Evolutionary conservation across 495 filamentous ascomycete species (phyloP).

Genomic region (Aspergillus campestris): DNA sequence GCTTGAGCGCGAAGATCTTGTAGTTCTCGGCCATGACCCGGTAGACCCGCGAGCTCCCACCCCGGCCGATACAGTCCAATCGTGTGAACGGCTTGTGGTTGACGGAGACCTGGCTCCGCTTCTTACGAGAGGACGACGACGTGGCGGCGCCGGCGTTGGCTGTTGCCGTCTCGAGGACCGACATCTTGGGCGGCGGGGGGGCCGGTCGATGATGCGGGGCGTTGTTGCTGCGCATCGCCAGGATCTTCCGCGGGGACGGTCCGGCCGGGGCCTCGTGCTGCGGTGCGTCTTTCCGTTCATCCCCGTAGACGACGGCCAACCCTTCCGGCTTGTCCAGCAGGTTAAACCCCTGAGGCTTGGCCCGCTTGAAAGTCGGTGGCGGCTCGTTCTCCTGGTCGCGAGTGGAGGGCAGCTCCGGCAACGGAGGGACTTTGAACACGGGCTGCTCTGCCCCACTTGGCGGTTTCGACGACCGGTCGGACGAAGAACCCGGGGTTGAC

Average conservation of each 20-base stretch:
- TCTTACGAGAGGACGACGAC: conserved; percentile 59
- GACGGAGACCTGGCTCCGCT: conserved; percentile 69
- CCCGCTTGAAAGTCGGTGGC: conserved; percentile 64
- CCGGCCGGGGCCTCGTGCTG: conserved; percentile 30
- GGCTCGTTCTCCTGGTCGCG: conserved; percentile 78
- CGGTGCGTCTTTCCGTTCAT: conserved; percentile 33
- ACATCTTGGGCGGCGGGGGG: conserved; percentile 91
- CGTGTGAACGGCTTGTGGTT: conserved; percentile 88
- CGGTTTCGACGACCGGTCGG: conserved; percentile 32
- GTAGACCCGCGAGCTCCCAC: conserved; percentile 89
- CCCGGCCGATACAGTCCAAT: conserved; percentile 82
- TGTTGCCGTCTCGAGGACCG: conserved; percentile 83
- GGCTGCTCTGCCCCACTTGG: conserved; percentile 37
- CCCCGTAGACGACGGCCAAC: conserved; percentile 38
- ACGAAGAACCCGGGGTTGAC: conserved; percentile 32
- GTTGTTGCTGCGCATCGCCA: conserved; percentile 68
- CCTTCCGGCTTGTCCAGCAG: conserved; percentile 55
- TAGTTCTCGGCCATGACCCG: conserved; percentile 95
- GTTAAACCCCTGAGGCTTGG: conserved; percentile 49
- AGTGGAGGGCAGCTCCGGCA: conserved; percentile 47
- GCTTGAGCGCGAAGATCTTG: conserved; percentile 88
- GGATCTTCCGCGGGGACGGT: conserved; percentile 58
- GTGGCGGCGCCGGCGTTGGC: conserved; percentile 71
- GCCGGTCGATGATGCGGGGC: conserved; percentile 67
- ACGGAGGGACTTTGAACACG: conserved; percentile 58